Base-by-base conservation (phyloP, 768 basidiomycete genomes). In the Ramaria rubella region DNA sequence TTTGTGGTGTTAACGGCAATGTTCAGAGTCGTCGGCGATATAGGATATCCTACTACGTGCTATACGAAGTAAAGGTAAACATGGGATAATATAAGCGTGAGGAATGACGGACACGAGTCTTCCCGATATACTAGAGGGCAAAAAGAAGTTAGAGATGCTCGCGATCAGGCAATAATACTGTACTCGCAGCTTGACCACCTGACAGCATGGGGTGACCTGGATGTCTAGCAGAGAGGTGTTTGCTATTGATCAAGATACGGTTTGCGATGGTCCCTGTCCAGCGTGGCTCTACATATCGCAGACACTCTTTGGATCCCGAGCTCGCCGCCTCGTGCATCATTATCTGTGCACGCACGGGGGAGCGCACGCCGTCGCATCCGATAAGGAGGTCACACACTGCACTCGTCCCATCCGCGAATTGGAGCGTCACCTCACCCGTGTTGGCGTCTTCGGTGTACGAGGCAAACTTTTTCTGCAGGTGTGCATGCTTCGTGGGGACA, bases 361-460 rank as follows among this genome's bases (percentile, higher is more conserved):
- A 85, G 68, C 80, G 81, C 58, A 86, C 58, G 4, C 85, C 85
- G 60, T 87, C 85, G n/a, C 83, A 84, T 34, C 85, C 85, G 52
- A 87, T 68, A 42, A 89, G 77, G 11, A 87, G 64, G 64, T 88
- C 85, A 63, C 83, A 87, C 23, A 73, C 71, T 4, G 81, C 73
- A 11, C 70, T 75, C 14, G 81, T 73, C 40, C 82, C 84, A 62
- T 88, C 87, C 59, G 78, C 70, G 64, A 88, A 89, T 21, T 71
- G 62, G 57, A 89, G 69, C 27, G 68, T 73, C 60, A 84, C 74
- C 19, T 69, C 68, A 9, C 14, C 40, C 8, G 40, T 8, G n/a
- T 17, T 17, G 2, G 72, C 73, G 63, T 64, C 11, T n/a, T 42
- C 40, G n/a, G 5, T 17, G 40, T 42, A 42, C 40, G 11, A 7